Base-by-base conservation (phyloP, 192 early-diverging fungal species). In the Phycomyces nitens region DNA sequence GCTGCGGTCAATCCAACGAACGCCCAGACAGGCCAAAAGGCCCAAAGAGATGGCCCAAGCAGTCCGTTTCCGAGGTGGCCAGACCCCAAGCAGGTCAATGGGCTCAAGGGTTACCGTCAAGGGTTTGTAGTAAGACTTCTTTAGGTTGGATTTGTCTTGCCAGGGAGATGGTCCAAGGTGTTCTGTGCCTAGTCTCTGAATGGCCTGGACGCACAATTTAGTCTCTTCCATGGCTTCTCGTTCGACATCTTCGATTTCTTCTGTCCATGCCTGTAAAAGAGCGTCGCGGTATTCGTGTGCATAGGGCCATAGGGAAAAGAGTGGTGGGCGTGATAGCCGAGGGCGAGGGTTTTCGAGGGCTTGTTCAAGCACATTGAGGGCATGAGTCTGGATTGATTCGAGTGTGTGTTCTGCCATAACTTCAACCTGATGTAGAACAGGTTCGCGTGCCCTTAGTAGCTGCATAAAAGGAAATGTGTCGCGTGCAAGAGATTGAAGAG, bases 261-360 rank as follows among this genome's bases (percentile, higher is more conserved):
- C 77, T 27, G 82, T 71, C 60, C 90, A 68, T 14, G 79, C 74
- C 38, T 85, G 79, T 8, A 84, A 76, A 79, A 89, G 84, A 29
- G 82, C 74, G 59, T 85, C 81, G 56, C 88, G 76, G 57, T 97
- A 72, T 52, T 89, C 87, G 44, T 85, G 79, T 11, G 94, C 91
- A 77, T 96, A 99, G 44, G 84, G 80, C 92, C 92, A 94, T 29
- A 91, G 81, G 55, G 88, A 84, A 15, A 93, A 65, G 41, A 94
- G 63, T 21, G 95, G 94, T 24, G 84, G 82, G 76, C 89, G 97
- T 47, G 88, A 78, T 8, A 92, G 80, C 39, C 86, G 82, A 20
- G 83, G 75, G 62, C 91, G 84, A 34, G 96, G 71, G 21, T 92
- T 76, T 26, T 85, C 80, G 42, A 90, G 77, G 52, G 88, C 83